Base-by-base conservation (phyloP, 257 asterid genomes). In the Solanum chmielewskii region DNA sequence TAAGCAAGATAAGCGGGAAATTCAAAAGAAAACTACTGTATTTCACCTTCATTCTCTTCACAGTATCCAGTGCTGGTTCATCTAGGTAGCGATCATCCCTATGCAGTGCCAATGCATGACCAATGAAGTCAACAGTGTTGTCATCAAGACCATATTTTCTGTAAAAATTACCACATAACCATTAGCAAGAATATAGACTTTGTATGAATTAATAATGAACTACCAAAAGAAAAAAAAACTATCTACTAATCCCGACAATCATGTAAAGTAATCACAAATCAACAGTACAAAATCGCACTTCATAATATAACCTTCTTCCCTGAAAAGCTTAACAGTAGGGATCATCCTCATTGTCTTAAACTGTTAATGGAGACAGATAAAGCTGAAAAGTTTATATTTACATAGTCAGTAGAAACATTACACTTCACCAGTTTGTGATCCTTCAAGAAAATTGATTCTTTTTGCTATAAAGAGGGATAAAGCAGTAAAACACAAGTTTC, bases 61-160 rank as follows among this genome's bases (percentile, higher is more conserved):
- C 98, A 80, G 97, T 92, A 85, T 95, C 99, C 86, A 95, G 23
- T 3, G 99, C 99, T 14, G 98, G 98, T 88, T 95, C 98, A 90
- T 93, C 83, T 70, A 96, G 92, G 93, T 95, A 96, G 83, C 90
- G 92, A 41, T 96, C 99, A 91, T 96, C 98, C 84, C 98, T 93
- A 75, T 95, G 98, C 85, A 97, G 98, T 78, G 99, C 97, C 92
- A 95, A 87, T 21, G 98, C 93, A 80, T 97, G 99, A 69, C 99
- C 99, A 44, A 97, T 92, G 75, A 94, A 97, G 91, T 97, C 99
- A 89, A 97, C 84, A 39, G 98, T 97, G 94, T 97, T 93, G 90
- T 95, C 97, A 92, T 94, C 98, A 89, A 97, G 99, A 86, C 98
- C 98, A 88, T 92, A 97, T 90, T 95, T 97, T 86, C 98, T 97